Evolutionary conservation across 129 eudicot species (phyloP).

Genomic region (Cynara cardunculus): DNA sequence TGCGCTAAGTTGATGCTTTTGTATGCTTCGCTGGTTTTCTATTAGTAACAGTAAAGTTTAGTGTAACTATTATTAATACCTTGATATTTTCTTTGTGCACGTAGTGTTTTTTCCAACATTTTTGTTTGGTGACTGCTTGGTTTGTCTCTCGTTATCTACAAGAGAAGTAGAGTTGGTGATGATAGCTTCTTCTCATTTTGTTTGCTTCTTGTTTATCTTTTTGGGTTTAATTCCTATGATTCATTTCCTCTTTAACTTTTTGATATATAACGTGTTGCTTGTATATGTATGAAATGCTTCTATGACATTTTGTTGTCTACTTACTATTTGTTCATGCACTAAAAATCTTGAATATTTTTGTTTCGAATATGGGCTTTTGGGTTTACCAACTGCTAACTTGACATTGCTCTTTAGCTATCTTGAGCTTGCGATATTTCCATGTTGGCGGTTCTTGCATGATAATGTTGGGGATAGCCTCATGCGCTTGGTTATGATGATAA

Average conservation of each 20-base stretch:
- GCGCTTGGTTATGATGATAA: slow-evolving; percentile 73
- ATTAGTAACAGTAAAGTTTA: neutral
- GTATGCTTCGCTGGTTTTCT: neutral
- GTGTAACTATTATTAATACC: neutral
- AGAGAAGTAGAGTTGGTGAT: neutral
- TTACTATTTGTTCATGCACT: neutral
- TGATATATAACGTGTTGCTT: neutral
- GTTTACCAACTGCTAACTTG: slow-evolving; percentile 16
- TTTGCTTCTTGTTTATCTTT: neutral
- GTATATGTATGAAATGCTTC: slow-evolving; percentile 3
- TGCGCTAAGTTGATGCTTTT: neutral
- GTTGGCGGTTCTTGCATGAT: slow-evolving; percentile 72
- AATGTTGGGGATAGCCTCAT: slow-evolving; percentile 40
- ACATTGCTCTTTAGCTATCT: slow-evolving; percentile 54
- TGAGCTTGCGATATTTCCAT: slow-evolving; percentile 80
- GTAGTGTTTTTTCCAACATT: neutral
- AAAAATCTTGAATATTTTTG: neutral
- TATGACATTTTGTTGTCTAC: slow-evolving; percentile 1
- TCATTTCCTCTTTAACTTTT: neutral
- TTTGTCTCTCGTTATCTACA: neutral
- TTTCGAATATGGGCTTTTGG: neutral
- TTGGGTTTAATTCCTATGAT: neutral
- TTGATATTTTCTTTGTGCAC: neutral
- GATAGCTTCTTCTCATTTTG: neutral
- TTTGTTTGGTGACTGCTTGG: neutral